Base-by-base conservation (phyloP, 2,329 filamentous ascomycete genomes). In the Sarocladium strictum region DNA sequence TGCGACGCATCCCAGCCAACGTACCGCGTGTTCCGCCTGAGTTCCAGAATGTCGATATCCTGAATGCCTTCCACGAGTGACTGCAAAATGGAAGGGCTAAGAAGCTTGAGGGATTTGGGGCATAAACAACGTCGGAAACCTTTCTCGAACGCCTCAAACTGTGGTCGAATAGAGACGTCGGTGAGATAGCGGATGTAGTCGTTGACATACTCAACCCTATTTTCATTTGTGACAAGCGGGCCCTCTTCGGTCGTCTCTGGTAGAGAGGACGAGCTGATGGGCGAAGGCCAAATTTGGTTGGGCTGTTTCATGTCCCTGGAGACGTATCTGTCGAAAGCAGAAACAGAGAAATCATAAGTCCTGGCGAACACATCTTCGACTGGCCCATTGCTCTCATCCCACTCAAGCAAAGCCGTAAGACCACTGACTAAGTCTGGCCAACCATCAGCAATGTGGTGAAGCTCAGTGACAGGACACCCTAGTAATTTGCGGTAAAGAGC, bases 141-240 rank as follows among this genome's bases (percentile, higher is more conserved):
- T 21, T 81, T 80, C 24, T 85, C 78, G 66, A 99, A 96, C 1
- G 93, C 90, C 53, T 83, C 76, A 61, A 85, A 91, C 65, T 97
- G 92, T 0, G 86, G 83, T 0, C 77, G 74, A 40, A 97, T 77
- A 0, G 90, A 94, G 35, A 87, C 78, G 64, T 90, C 82, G 0
- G 89, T 90, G 24, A 97, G 78, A 77, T 91, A 95, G 56, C 79
- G 79, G 60, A 95, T 87, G 67, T 97, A 97, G 68, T 96, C 89
- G 54, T 78, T 81, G 3, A 96, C 85, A 62, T 90, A 99, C 27
- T 83, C 79, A 53, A 85, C 77, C 43, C 91, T 84, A 66, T 95
- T 97, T 35, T 78, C 79, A 60, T 87, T 85, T 0, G 90, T 96
- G 24, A 97, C 90, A n/a, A 90, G 72, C 1, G 81, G 79, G 0